phyloP scores from a whole-genome alignment of 2,329 filamentous ascomycete species.

The Sporothrix variecibatus region DNA sequence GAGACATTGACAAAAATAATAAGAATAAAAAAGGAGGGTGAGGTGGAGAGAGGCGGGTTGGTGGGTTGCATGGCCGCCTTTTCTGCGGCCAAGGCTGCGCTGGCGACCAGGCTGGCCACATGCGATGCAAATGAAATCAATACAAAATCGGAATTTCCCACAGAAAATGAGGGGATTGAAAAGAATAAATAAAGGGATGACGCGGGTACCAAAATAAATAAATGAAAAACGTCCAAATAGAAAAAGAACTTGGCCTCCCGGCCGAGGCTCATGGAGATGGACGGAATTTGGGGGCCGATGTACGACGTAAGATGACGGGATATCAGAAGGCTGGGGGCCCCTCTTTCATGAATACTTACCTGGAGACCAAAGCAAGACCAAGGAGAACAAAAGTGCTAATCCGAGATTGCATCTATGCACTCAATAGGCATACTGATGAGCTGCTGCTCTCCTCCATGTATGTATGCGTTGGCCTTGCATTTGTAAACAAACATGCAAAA shows the following conservation, averaged over 20 bases:
- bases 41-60: neutral
- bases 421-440: neutral
- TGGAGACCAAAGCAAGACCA: neutral
- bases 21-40: neutral
- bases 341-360: neutral
- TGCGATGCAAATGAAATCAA: neutral
- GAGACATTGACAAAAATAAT: neutral
- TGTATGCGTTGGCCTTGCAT: constrained; percentile 27
- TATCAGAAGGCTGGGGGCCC: neutral
- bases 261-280: neutral
- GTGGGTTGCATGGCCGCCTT: constrained; percentile 25
- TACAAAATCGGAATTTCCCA: neutral
- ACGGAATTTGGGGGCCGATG: neutral
- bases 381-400: neutral
- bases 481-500: neutral
- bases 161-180: neutral
- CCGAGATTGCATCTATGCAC: neutral
- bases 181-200: neutral
- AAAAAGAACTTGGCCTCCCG: neutral
- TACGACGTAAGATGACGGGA: neutral
- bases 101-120: constrained; percentile 19
- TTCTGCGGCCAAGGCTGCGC: constrained; percentile 26
- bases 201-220: constrained; percentile 3
- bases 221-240: neutral
- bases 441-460: constrained; percentile 6